Evolutionary conservation across 1,284 basidiomycete species (phyloP), one percentile per base, ranked within the genome.

Genomic region (Cutaneotrichosporon daszewskae): DNA sequence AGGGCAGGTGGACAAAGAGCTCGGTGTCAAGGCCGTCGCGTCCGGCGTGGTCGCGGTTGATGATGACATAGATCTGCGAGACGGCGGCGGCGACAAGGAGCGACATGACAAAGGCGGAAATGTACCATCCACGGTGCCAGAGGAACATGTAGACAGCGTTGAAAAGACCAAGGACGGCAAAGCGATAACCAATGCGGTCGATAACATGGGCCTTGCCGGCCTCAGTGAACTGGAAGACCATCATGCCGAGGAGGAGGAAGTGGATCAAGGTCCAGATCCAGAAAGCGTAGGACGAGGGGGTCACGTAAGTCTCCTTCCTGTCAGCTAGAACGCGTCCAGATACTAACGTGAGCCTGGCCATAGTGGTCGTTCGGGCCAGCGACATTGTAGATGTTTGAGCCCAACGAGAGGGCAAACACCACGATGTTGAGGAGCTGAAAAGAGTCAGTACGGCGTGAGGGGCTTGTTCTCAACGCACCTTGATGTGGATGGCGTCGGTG

Each of bases 121-220:
- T 76, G 73, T 88, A 89, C 67, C 63, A 71, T 45, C 66, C 62
- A 44, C 66, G 60, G 23, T 78, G 78, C 84, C 82, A 90, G 43
- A 91, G 73, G 69, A 81, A 84, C 60, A 91, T 79, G 75, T 89
- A 95, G 71, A 88, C 76, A 50, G 83, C 76, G 68, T 91, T 94
- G 52, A 96, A 77, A 34, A 90, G 61, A 45, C 79, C 85, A 32
- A 95, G 80, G 38, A 92, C 73, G 11, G 89, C 85, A 72, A 95
- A 85, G 40, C 88, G 78, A 89, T 90, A 95, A 23, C 80, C 78
- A 54, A 96, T 79, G 35, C 82, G 85, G 63, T 92, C 87, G 50
- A 94, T 76, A 57, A 95, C 81, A 60, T 83, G 77, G 32, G 72
- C 75, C 69, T 92, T 88, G 29, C 89, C 91, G 17, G 56, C 56